These are phyloP conservation scores for Blastobotrys terrestris DNA, from an alignment of 805 yeast species.

Conservation along the genomic window DNA sequence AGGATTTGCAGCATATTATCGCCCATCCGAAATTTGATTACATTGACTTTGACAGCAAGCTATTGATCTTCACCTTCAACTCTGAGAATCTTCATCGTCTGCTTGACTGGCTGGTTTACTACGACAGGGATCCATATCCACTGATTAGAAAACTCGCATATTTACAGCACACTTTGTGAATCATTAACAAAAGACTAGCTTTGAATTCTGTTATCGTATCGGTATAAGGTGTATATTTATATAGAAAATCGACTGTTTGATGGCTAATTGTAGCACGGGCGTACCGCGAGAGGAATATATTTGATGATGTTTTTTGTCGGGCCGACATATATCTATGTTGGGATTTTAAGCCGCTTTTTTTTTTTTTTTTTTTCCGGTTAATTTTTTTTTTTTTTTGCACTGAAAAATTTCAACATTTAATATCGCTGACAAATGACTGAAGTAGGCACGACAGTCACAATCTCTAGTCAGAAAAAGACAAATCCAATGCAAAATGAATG, in stretches of 20 bases:
- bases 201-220: no score
- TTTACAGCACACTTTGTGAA: neutral
- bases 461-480: neutral
- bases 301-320: neutral
- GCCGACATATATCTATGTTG: no score
- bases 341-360: no score
- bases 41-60: neutral
- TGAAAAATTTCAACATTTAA: no score
- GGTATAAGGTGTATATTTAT: neutral
- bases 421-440: neutral
- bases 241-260: neutral
- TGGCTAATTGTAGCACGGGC: neutral
- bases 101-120: neutral
- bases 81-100: neutral
- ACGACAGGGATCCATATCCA: neutral
- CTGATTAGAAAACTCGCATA: neutral
- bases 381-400: no score
- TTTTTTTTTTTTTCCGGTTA: no score
- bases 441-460: no score
- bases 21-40: neutral
- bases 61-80: neutral
- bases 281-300: neutral
- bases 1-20: neutral
- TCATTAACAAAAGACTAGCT: neutral
- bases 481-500: neutral